phyloP scores from a whole-genome alignment of 1,139 yeast species.

The Zygoascus meyerae region DNA sequence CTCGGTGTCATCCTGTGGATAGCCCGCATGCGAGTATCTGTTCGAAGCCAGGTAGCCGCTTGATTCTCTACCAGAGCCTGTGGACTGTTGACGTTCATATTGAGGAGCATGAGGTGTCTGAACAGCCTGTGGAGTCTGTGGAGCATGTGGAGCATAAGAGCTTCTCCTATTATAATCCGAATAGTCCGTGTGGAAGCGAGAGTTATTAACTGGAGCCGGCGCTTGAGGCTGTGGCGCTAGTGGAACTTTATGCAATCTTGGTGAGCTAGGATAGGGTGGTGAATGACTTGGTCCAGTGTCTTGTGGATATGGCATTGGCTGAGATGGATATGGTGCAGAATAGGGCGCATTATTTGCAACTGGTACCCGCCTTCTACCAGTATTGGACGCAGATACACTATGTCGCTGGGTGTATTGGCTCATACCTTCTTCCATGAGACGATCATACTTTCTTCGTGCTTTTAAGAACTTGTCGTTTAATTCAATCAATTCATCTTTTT shows the following conservation, averaged over 20 bases:
- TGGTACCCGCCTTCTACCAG: not conserved
- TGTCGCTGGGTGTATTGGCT: slow-evolving; percentile 23
- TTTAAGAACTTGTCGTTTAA: slow-evolving; percentile 61
- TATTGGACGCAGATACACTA: slow-evolving; percentile 8
- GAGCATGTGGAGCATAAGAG: no score
- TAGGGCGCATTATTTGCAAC: not conserved
- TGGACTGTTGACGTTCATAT: no score
- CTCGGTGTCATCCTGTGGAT: no score
- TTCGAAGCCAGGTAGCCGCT: no score
- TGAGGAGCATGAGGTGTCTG: no score
- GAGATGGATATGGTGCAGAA: slow-evolving; percentile 1
- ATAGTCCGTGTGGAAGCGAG: no score
- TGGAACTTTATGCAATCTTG: not conserved
- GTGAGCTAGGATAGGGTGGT: slow-evolving; percentile 7
- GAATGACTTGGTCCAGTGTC: not conserved
- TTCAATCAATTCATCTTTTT: slow-evolving; percentile 69
- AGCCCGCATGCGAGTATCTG: no score
- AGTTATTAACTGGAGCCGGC: slow-evolving; percentile 6
- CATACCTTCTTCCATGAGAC: slow-evolving; percentile 49
- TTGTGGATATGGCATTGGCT: not conserved
- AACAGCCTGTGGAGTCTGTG: no score
- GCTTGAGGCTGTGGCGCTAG: slow-evolving; percentile 8
- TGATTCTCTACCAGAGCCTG: no score
- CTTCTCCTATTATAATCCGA: no score
- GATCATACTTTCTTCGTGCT: slow-evolving; percentile 67